Conservation (phyloP, 768 basidiomycete genomes). For the Tephrocybe sp. region DNA sequence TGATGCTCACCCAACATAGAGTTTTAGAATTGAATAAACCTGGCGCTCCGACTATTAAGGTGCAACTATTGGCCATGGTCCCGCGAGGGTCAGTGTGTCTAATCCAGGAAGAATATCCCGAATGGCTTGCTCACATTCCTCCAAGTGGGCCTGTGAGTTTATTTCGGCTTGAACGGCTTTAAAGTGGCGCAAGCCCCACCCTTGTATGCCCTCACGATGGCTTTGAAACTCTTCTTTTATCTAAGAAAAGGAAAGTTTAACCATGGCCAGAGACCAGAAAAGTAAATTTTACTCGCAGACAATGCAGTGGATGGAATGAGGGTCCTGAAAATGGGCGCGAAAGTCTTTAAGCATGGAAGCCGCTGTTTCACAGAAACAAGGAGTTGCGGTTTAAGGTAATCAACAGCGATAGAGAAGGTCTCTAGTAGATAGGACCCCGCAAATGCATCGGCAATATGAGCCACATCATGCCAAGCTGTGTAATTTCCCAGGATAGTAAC, state of each 20-base stretch:
- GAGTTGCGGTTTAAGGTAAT: background rate
- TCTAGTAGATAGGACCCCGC: background rate
- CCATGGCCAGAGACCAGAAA: background rate
- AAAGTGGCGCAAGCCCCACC: background rate
- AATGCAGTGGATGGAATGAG: background rate
- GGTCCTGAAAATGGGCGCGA: background rate
- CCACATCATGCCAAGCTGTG: background rate
- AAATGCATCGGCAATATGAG: background rate
- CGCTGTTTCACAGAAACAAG: background rate
- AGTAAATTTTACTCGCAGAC: background rate
- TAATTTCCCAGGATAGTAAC: background rate
- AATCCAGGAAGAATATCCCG: background rate
- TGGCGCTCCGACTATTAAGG: too few species aligned
- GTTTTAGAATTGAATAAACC: too few species aligned
- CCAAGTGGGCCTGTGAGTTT: background rate
- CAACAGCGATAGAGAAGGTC: background rate
- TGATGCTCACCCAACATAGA: too few species aligned
- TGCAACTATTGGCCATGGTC: background rate
- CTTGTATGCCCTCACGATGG: background rate
- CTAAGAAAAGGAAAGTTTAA: background rate
- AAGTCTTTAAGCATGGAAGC: background rate
- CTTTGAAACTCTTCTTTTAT: background rate
- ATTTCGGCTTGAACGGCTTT: background rate
- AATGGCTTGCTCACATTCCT: background rate
- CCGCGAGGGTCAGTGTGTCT: background rate